A percentile compares a stretch with the other conserved stretches of the same genome.
Conservation (phyloP, 176 grass and related monocot species). For the Oropetium thomaeum region DNA sequence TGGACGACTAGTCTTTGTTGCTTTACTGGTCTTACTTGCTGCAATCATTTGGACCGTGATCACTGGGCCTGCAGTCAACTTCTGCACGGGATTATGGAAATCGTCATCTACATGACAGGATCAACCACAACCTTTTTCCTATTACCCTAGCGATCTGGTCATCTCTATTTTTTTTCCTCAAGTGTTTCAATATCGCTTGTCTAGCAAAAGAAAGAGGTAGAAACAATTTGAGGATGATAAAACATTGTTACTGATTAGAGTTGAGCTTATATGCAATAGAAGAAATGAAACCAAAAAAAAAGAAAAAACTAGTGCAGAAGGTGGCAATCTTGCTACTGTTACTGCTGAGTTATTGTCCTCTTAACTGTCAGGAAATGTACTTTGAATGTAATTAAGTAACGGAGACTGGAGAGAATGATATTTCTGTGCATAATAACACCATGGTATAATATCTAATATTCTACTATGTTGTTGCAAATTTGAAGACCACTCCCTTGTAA, state of each 20-base stretch:
- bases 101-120: slow-evolving; percentile 22
- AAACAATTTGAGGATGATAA: slow-evolving; percentile 5
- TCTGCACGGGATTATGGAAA: slow-evolving; percentile 58
- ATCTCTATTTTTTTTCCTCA: slow-evolving; percentile 1
- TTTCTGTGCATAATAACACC: slow-evolving; percentile 32
- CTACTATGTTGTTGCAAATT: neutral
- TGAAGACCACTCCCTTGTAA: neutral
- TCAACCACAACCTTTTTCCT: neutral
- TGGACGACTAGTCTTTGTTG: slow-evolving; percentile 47
- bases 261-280: slow-evolving; percentile 16
- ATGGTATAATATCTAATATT: too few species aligned
- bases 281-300: too few species aligned
- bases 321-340: slow-evolving; percentile 25
- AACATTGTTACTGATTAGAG: slow-evolving; percentile 17
- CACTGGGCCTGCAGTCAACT: too few species aligned
- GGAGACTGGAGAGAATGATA: neutral
- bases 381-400: slow-evolving; percentile 25
- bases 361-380: slow-evolving; percentile 3
- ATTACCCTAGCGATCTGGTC: neutral
- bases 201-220: slow-evolving; percentile 25
- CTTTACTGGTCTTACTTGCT: slow-evolving; percentile 60
- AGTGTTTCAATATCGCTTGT: slow-evolving; percentile 11
- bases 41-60: slow-evolving; percentile 69
- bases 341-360: slow-evolving; percentile 12
- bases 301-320: neutral